Evolutionary conservation across 352 stramenopile species (phyloP).

Genomic region (Phytophthora cryptogea): DNA sequence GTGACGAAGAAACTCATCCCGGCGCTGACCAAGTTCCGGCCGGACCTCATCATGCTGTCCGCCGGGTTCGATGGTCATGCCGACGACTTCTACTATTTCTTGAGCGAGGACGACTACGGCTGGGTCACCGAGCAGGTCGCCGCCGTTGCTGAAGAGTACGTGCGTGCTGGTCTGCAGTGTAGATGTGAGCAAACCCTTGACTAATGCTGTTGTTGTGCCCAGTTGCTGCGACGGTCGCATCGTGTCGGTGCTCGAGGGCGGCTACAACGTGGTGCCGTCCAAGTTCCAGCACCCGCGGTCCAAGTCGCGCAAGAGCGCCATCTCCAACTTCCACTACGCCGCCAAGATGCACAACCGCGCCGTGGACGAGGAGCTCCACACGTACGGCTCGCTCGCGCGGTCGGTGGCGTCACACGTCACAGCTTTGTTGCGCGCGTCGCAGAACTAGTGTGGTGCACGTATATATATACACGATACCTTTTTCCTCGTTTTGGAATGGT

Average conservation of each 20-base stretch:
- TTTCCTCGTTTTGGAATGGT: too few species aligned
- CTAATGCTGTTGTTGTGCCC: conserved; percentile 2
- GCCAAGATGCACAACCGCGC: conserved; percentile 57
- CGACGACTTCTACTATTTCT: conserved; percentile 73
- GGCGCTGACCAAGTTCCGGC: conserved; percentile 48
- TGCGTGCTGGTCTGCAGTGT: conserved; percentile 8
- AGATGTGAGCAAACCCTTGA: conserved; percentile 5
- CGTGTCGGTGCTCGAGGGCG: conserved; percentile 95
- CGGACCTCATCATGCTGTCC: conserved; percentile 74
- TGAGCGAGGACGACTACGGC: conserved; percentile 86
- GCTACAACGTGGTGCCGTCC: conserved; percentile 83
- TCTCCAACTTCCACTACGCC: conserved; percentile 58
- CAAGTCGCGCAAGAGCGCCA: conserved; percentile 33
- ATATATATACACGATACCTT: not conserved
- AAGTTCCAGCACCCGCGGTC: conserved; percentile 46
- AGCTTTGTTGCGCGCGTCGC: conserved; percentile 48
- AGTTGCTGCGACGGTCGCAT: conserved; percentile 91
- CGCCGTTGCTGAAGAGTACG: conserved; percentile 92
- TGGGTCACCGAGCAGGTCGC: conserved; percentile 87
- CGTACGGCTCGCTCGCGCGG: conserved; percentile 59
- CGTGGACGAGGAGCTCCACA: conserved; percentile 54
- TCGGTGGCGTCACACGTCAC: conserved; percentile 68
- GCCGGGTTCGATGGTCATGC: conserved; percentile 69
- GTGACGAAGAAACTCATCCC: conserved; percentile 53
- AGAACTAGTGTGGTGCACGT: conserved; percentile 25